A percentile compares a stretch with the other conserved stretches of the same genome.
Evolutionary conservation across 306 rosid species (phyloP).

Genomic region (Phaseolus lunatus): DNA sequence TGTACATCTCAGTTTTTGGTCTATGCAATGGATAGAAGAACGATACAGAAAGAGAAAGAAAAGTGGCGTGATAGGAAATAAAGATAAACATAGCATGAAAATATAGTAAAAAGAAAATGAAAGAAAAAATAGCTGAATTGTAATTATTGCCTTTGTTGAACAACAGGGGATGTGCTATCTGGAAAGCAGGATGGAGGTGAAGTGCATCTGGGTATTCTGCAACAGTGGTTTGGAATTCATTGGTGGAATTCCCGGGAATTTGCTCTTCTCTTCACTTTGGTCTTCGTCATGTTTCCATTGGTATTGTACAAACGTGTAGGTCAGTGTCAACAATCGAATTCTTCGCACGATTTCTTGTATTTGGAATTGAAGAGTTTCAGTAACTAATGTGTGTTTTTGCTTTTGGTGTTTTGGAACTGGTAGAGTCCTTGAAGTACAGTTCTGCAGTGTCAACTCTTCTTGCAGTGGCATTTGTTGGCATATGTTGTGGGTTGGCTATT

Average conservation of each 20-base stretch:
- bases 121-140: not conserved
- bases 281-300: constrained; percentile 76
- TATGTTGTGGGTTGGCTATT: constrained; percentile 81
- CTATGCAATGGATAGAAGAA: not conserved
- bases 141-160: not conserved
- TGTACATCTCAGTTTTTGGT: not conserved
- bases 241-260: constrained; percentile 95
- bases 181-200: constrained; percentile 62
- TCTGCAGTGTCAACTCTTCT: constrained; percentile 79
- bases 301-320: constrained; percentile 78
- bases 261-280: constrained; percentile 61
- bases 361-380: not conserved
- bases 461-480: constrained; percentile 83
- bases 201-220: constrained; percentile 84
- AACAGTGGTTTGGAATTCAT: constrained; percentile 91
- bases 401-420: constrained; percentile 31
- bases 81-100: not conserved
- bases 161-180: constrained; percentile 82
- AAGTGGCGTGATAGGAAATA: not conserved
- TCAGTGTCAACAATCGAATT: constrained; percentile 45
- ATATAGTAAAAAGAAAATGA: not conserved
- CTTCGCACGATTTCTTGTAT: constrained; percentile 26
- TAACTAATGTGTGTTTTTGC: not conserved
- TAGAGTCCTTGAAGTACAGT: constrained; percentile 84
- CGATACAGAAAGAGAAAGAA: not conserved